phyloP scores from a whole-genome alignment of 345 rosid species.

The Erodium maritimum region DNA sequence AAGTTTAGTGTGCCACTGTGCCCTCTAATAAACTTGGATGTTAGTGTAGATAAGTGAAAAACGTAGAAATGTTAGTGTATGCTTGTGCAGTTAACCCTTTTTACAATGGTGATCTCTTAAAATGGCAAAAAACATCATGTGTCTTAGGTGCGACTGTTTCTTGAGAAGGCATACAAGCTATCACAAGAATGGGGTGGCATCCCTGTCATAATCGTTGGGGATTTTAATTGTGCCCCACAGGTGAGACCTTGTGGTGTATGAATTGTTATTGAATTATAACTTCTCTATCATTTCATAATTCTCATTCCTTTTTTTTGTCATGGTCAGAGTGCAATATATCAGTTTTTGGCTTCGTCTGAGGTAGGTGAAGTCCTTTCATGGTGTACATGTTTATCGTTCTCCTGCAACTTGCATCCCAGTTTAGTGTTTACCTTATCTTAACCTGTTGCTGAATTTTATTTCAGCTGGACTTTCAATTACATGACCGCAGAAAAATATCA shows the following conservation, averaged over 20 bases:
- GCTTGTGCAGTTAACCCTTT: no score
- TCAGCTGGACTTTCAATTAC: conserved; percentile 56
- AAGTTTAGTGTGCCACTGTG: no score
- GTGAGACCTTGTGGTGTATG: conserved; percentile 21
- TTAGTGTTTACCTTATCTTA: not conserved
- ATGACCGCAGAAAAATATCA: conserved; percentile 58
- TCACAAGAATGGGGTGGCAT: conserved; percentile 71
- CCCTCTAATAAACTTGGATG: no score
- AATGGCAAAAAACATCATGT: conserved; percentile 1
- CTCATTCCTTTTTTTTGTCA: conserved; percentile 13
- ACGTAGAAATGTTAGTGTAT: no score
- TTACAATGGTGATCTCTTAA: not conserved
- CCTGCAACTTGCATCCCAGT: not conserved
- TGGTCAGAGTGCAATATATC: conserved; percentile 78
- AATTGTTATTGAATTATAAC: not conserved
- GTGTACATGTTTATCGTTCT: not conserved
- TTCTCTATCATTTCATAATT: conserved; percentile 4
- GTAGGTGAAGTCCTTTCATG: conserved; percentile 31
- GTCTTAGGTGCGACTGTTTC: conserved; percentile 56
- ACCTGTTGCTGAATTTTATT: conserved; percentile 11
- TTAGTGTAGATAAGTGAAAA: no score
- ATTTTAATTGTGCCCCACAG: conserved; percentile 72
- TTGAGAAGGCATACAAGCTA: conserved; percentile 65
- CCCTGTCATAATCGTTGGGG: conserved; percentile 72
- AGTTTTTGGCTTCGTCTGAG: conserved; percentile 67